Base-by-base conservation (phyloP, 805 yeast species). In the Hanseniaspora thailandica region DNA sequence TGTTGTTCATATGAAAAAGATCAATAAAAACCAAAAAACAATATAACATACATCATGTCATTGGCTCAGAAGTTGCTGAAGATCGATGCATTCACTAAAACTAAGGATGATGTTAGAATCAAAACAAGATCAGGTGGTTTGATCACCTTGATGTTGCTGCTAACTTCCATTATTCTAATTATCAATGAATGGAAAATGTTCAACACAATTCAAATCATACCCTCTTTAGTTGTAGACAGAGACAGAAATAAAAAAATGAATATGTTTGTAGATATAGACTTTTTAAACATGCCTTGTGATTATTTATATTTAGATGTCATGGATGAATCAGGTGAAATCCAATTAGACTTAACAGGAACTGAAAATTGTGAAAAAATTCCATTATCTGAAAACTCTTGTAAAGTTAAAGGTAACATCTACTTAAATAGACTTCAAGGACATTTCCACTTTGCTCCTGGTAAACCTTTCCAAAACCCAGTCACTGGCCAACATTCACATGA, bases 401-500 rank as follows among this genome's bases (percentile, higher is more conserved):
- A 95, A 58, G 74, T 93, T 39, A 75, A 76, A 57, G 98, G 98
- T 30, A 72, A 76, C 22, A 82, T 94, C 6, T 71, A 78, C 59
- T 78, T 93, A 62, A 86, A 86, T 67, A 79, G 95, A 69, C 84
- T 93, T 43, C 81, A 84, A 22, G 98, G 98, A 46, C 84, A 86
- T 62, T 69, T 93, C 57, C 97, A 93, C 70, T 88, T 93, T 74
- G 96, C 97, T 1, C 97, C 98, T 4, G 98, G 98, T 39, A 80
- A 84, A 25, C 80, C 94, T 1, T 74, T 73, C 61, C 76, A 81
- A 38, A 66, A 69, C 55, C 67, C 69, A 9, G 25, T 35, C 17
- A 33, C 31, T 19, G 56, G 54, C 8, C 74, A 75, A 48, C 98
- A 93, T 66, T 74, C 78, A 55, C 98, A 93, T 69, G 98, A 93